phyloP scores from a whole-genome alignment of 2,329 filamentous ascomycete species.

The Trichoderma endophyticum region DNA sequence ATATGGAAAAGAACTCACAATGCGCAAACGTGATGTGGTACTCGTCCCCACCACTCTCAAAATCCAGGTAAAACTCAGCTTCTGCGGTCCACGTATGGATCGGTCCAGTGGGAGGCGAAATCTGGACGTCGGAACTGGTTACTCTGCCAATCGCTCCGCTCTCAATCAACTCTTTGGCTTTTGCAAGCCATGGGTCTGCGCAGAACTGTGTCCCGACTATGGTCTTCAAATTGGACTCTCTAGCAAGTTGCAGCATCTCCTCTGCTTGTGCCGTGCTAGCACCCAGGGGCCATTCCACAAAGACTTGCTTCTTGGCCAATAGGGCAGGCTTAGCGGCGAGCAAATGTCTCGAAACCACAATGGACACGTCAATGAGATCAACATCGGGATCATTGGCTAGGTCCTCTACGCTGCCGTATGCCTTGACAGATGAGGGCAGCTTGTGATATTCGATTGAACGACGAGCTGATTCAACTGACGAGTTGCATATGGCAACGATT shows the following conservation, averaged over 20 bases:
- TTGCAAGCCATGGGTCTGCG: slow-evolving; percentile 35
- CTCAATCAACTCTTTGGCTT: slow-evolving; percentile 19
- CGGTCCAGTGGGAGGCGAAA: background rate
- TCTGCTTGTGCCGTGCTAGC: slow-evolving; percentile 35
- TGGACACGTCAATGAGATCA: slow-evolving; percentile 50
- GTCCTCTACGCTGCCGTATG: slow-evolving; percentile 44
- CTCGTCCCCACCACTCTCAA: slow-evolving; percentile 24
- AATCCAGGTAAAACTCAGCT: slow-evolving; percentile 26
- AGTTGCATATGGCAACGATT: slow-evolving; percentile 51
- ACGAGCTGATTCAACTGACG: slow-evolving; percentile 39
- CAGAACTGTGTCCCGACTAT: slow-evolving; percentile 48
- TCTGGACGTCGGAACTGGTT: background rate
- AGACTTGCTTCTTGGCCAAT: slow-evolving; percentile 47
- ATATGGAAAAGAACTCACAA: background rate
- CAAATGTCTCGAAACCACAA: slow-evolving; percentile 48
- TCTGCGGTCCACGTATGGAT: slow-evolving; percentile 24
- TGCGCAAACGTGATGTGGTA: slow-evolving; percentile 25
- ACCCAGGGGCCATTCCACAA: slow-evolving; percentile 54
- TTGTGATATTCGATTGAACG: slow-evolving; percentile 40
- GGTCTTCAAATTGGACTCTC: slow-evolving; percentile 33
- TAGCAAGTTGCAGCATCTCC: slow-evolving; percentile 37
- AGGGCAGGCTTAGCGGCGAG: slow-evolving; percentile 31
- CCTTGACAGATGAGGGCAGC: slow-evolving; percentile 37
- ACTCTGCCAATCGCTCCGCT: slow-evolving; percentile 17
- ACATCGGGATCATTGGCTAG: slow-evolving; percentile 46